These are phyloP conservation scores for Ascochyta rabiei DNA, from an alignment of 2,329 filamentous ascomycete species.

Conservation along the genomic window DNA sequence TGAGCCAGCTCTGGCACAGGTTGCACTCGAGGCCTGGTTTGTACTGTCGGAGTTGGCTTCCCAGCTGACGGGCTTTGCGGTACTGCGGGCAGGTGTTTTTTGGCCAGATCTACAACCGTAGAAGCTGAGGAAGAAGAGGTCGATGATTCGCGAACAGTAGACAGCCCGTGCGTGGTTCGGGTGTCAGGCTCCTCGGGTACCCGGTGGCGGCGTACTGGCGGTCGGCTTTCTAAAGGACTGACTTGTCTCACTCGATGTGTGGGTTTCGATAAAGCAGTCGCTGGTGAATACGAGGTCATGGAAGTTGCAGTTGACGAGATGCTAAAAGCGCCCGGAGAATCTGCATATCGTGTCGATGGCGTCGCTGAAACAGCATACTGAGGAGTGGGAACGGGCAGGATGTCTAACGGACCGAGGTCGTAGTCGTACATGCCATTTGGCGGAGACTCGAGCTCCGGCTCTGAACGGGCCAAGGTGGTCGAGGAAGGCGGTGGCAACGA, in stretches of 20 bases:
- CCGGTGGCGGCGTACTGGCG: slow-evolving; percentile 65
- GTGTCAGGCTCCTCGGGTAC: slow-evolving; percentile 57
- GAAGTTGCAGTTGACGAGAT: slow-evolving; percentile 80
- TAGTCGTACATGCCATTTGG: slow-evolving; percentile 34
- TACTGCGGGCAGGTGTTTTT: slow-evolving; percentile 34
- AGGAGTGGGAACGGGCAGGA: slow-evolving; percentile 71
- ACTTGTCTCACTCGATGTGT: slow-evolving; percentile 59
- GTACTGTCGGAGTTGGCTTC: slow-evolving; percentile 2
- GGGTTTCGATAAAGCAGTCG: slow-evolving; percentile 56
- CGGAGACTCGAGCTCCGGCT: slow-evolving; percentile 33
- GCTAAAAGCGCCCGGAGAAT: slow-evolving; percentile 74
- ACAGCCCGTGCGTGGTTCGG: slow-evolving; percentile 63
- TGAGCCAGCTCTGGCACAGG: slow-evolving; percentile 52
- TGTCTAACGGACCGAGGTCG: slow-evolving; percentile 66
- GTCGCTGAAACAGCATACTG: slow-evolving; percentile 70
- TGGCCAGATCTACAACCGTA: slow-evolving; percentile 60
- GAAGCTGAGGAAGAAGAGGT: slow-evolving; percentile 76
- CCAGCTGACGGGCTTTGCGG: slow-evolving; percentile 60
- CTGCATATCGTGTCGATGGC: slow-evolving; percentile 77
- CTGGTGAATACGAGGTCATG: slow-evolving; percentile 75
- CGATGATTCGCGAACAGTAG: slow-evolving; percentile 70
- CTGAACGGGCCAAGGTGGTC: slow-evolving; percentile 34
- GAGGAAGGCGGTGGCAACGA: slow-evolving; percentile 49
- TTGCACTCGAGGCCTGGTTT: slow-evolving; percentile 29
- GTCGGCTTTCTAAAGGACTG: slow-evolving; percentile 63